These are phyloP conservation scores for Phytophthora hybrid DNA, from an alignment of 352 stramenopile species.

Conservation along the genomic window DNA sequence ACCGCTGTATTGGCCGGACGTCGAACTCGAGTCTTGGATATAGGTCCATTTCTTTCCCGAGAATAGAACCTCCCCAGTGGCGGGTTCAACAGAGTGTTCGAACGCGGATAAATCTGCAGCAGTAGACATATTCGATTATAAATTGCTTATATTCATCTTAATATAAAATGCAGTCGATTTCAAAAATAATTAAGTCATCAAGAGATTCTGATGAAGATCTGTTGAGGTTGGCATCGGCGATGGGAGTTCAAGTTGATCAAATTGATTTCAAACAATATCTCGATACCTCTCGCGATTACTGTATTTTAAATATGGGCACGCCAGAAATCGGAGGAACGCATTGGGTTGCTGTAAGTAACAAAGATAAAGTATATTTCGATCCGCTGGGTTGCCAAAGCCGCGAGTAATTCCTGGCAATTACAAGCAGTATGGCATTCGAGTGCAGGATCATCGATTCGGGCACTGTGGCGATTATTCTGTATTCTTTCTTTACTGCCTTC, in stretches of 20 bases:
- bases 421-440: background rate
- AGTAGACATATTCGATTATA: background rate
- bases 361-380: constrained; percentile 10
- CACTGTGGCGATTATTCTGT: too few relatives aligned
- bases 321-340: constrained; percentile 14
- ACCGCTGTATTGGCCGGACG: constrained; percentile 5
- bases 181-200: constrained; percentile 15
- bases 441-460: constrained; percentile 4
- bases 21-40: constrained; percentile 13
- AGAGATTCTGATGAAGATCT: background rate
- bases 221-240: background rate
- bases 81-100: constrained; percentile 15
- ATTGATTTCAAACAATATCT: constrained; percentile 17
- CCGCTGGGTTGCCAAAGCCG: background rate
- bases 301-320: constrained; percentile 15
- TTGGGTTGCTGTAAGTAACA: constrained; percentile 8
- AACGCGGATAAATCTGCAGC: constrained; percentile 3
- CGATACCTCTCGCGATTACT: background rate
- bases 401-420: background rate
- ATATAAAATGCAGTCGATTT: background rate
- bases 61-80: constrained; percentile 7
- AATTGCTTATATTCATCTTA: background rate
- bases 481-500: background rate
- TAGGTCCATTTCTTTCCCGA: constrained; percentile 23
- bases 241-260: constrained; percentile 8